Percentiles rank a stretch among this genome's conserved stretches.
These are phyloP conservation scores for Fusarium annulatum DNA, from an alignment of 2,329 filamentous ascomycete species.

Conservation along the genomic window DNA sequence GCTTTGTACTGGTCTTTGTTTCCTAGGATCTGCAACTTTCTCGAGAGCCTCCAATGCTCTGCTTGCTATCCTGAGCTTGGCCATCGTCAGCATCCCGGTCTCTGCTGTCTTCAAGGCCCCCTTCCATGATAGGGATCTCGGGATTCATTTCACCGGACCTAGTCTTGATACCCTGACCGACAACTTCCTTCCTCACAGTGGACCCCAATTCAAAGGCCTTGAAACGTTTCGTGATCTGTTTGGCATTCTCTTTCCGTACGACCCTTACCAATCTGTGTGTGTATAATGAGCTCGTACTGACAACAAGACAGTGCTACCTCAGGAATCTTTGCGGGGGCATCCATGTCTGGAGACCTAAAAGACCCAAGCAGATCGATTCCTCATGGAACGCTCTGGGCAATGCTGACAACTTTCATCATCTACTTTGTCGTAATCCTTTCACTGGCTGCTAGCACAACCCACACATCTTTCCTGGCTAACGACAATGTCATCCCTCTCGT, in stretches of 20 bases:
- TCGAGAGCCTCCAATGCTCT: conserved; percentile 82
- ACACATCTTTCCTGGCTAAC: conserved; percentile 78
- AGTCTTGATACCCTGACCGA: conserved; percentile 74
- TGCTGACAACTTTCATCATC: conserved; percentile 78
- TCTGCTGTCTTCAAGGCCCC: conserved; percentile 77
- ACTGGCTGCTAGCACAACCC: conserved; percentile 80
- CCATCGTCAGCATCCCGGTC: conserved; percentile 83
- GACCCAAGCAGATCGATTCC: conserved; percentile 88
- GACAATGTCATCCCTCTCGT: conserved; percentile 84
- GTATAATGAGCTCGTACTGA: not conserved
- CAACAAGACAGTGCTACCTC: conserved; percentile 56
- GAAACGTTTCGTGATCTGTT: conserved; percentile 85
- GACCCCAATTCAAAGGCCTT: conserved; percentile 69
- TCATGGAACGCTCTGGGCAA: conserved; percentile 82
- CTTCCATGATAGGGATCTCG: conserved; percentile 70
- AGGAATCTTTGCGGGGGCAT: conserved; percentile 77
- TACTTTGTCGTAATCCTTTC: conserved; percentile 83
- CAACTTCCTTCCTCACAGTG: conserved; percentile 80
- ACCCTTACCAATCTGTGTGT: not conserved
- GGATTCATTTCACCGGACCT: conserved; percentile 82
- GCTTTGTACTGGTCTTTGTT: conserved; percentile 78
- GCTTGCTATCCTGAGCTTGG: conserved; percentile 74
- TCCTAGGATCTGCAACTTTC: conserved; percentile 84
- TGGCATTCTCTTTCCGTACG: conserved; percentile 81
- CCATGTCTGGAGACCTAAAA: conserved; percentile 88